A percentile compares a stretch with the other conserved stretches of the same genome.
phyloP scores from a whole-genome alignment of 805 yeast genomes.

The Jamesozyma rosinii region DNA sequence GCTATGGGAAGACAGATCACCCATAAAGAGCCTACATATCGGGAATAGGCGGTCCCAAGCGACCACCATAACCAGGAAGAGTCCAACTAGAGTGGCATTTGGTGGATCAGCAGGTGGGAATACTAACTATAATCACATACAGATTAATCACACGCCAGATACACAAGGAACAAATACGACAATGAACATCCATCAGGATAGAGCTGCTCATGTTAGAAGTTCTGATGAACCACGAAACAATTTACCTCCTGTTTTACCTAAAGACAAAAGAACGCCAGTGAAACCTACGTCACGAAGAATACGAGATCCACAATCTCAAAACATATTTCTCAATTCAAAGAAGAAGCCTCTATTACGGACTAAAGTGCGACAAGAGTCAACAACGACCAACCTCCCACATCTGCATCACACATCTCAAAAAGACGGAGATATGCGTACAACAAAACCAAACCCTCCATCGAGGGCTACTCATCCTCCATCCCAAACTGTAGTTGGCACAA shows the following conservation, averaged over 20 bases:
- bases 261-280: not conserved
- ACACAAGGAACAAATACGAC: not conserved
- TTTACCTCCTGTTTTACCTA: not conserved
- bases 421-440: too few species aligned
- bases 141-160: not conserved
- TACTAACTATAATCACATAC: not conserved
- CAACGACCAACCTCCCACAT: not conserved
- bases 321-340: not conserved
- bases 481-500: constrained; percentile 1
- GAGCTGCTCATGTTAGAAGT: not conserved
- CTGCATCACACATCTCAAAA: too few species aligned
- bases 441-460: too few species aligned
- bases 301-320: not conserved
- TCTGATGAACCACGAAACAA: not conserved
- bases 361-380: not conserved
- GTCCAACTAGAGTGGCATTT: constrained; percentile 22
- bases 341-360: not conserved
- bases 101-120: constrained; percentile 24
- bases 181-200: not conserved
- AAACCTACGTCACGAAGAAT: not conserved
- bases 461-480: too few species aligned
- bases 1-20: constrained; percentile 3
- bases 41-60: constrained; percentile 10
- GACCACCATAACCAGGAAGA: constrained; percentile 5
- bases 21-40: constrained; percentile 2